These are phyloP conservation scores for Antarctomyces pellizariae DNA, from an alignment of 495 filamentous ascomycete species.

Conservation along the genomic window DNA sequence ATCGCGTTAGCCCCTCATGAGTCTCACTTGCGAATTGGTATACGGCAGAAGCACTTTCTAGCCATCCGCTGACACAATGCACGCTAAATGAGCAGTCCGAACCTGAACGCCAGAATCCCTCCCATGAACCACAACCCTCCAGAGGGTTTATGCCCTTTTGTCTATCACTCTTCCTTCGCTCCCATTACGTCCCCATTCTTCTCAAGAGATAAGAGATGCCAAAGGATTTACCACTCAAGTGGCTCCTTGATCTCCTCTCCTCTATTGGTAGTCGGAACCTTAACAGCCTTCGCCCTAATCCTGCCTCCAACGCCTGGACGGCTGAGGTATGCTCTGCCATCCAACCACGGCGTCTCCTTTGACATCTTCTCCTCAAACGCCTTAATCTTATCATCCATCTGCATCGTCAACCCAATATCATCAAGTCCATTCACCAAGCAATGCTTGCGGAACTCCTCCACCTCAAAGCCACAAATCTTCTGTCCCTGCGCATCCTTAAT, in stretches of 20 bases:
- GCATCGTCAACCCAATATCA: constrained; percentile 86
- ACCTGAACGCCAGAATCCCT: no score
- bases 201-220: no score
- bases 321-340: constrained; percentile 67
- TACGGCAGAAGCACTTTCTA: no score
- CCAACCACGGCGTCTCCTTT: constrained; percentile 71
- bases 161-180: no score
- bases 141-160: no score
- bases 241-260: constrained; percentile 72
- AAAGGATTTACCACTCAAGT: constrained; percentile 74
- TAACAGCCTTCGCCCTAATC: constrained; percentile 56
- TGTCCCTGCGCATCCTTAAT: constrained; percentile 56
- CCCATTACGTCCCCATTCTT: no score
- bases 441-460: constrained; percentile 82
- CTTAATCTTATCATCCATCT: constrained; percentile 72
- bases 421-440: constrained; percentile 88
- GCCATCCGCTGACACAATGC: no score
- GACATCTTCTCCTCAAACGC: constrained; percentile 60
- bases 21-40: no score
- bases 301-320: constrained; percentile 38
- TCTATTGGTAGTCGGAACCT: constrained; percentile 76
- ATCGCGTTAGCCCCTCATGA: no score
- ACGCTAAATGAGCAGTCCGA: no score
- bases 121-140: no score
- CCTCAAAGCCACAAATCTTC: constrained; percentile 53